A percentile compares a stretch with the other conserved stretches of the same genome.
These are phyloP conservation scores for Solanum corneliomulleri DNA, from an alignment of 257 asterid species.

Conservation along the genomic window DNA sequence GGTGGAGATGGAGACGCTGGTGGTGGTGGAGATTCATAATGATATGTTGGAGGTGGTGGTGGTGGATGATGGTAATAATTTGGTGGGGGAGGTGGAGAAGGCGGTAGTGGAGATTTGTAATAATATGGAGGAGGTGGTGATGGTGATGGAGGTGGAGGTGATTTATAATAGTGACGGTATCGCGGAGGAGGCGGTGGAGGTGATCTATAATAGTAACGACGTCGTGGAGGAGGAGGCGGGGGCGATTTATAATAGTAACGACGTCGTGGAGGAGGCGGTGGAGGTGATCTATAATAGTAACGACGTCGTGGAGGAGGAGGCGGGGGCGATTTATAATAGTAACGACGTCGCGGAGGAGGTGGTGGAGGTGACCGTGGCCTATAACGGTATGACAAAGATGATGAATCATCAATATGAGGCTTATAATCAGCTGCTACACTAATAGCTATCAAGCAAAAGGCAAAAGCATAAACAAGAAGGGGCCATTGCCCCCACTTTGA, in stretches of 20 bases:
- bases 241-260: not conserved
- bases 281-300: not conserved
- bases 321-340: not conserved
- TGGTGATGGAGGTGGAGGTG: not conserved
- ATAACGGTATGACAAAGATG: not conserved
- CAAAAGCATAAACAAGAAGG: not conserved
- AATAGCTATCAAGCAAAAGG: not conserved
- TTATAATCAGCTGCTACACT: not conserved
- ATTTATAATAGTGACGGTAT: not conserved
- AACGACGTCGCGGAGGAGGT: not conserved
- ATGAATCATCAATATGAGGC: not conserved
- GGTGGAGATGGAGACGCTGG: not conserved
- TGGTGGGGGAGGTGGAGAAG: not conserved
- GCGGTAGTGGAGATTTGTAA: too few species aligned
- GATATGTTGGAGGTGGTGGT: not conserved
- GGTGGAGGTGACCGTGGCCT: not conserved
- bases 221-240: not conserved
- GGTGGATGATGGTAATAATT: not conserved
- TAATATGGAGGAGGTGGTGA: not conserved
- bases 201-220: not conserved
- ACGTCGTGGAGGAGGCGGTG: rapidly evolving
- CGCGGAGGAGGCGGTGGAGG: not conserved
- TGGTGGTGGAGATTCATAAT: not conserved
- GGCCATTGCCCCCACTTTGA: not conserved
- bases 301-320: not conserved